Evolutionary conservation across 1,139 yeast species (phyloP).

Genomic region (Meyerozyma guilliermondii): DNA sequence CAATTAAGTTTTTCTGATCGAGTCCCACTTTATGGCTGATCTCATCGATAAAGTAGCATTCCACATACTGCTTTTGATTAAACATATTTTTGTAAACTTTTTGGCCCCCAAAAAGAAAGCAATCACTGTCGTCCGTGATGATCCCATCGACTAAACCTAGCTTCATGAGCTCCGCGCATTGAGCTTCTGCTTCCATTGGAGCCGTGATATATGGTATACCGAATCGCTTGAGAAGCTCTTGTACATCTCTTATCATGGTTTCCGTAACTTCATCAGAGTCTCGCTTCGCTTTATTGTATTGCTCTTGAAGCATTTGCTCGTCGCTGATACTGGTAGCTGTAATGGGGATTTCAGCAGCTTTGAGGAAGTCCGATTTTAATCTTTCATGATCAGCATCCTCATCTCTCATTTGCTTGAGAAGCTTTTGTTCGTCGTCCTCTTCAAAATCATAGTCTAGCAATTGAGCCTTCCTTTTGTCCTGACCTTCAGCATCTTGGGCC

Average conservation of each 20-base stretch:
- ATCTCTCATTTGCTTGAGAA: slow-evolving; percentile 53
- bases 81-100: slow-evolving; percentile 88
- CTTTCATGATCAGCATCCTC: slow-evolving; percentile 72
- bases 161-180: slow-evolving; percentile 73
- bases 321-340: slow-evolving; percentile 38
- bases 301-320: slow-evolving; percentile 51
- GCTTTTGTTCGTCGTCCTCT: slow-evolving; percentile 69
- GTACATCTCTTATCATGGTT: slow-evolving; percentile 84
- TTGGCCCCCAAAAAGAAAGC: slow-evolving; percentile 89
- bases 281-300: slow-evolving; percentile 63
- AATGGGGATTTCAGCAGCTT: slow-evolving; percentile 15
- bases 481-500: neutral
- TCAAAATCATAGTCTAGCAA: slow-evolving; percentile 59
- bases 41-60: slow-evolving; percentile 64
- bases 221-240: slow-evolving; percentile 76
- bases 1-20: slow-evolving; percentile 58
- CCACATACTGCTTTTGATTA: slow-evolving; percentile 89
- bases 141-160: slow-evolving; percentile 86
- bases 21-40: slow-evolving; percentile 65
- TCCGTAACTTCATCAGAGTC: slow-evolving; percentile 91
- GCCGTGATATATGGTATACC: slow-evolving; percentile 95
- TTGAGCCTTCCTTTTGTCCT: slow-evolving; percentile 14
- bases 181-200: slow-evolving; percentile 98
- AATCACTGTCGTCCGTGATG: slow-evolving; percentile 96
- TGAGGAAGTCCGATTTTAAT: slow-evolving; percentile 48